Evolutionary conservation across 768 basidiomycete species (phyloP).

Genomic region (Tricholomella constricta): DNA sequence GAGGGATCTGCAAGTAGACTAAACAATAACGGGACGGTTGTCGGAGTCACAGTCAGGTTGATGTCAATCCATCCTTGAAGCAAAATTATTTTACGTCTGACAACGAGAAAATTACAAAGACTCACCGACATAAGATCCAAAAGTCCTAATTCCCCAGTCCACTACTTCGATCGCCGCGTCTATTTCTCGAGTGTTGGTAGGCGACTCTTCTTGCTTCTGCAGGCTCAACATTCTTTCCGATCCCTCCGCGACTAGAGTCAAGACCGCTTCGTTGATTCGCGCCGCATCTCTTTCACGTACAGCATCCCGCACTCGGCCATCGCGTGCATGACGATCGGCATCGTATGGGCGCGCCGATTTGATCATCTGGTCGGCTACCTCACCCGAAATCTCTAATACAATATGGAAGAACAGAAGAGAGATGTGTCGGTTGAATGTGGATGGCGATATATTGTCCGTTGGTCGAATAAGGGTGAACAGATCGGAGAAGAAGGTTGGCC

Average conservation of each 20-base stretch:
- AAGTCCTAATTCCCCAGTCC: conserved; percentile 90
- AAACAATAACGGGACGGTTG: conserved; percentile 84
- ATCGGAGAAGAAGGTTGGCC: conserved; percentile 84
- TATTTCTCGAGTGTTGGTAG: conserved; percentile 51
- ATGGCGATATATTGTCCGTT: conserved; percentile 53
- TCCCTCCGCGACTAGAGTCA: conserved; percentile 78
- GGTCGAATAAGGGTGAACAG: conserved; percentile 73
- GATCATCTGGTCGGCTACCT: conserved; percentile 95
- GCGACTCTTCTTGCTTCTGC: conserved; percentile 46
- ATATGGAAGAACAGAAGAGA: conserved; percentile 90
- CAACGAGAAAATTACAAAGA: conserved; percentile 18
- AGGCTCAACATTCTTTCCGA: conserved; percentile 56
- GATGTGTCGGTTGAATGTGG: conserved; percentile 79
- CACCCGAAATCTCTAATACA: conserved; percentile 92
- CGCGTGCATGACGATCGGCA: conserved; percentile 72
- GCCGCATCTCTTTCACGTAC: conserved; percentile 90
- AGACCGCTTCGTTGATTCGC: conserved; percentile 81
- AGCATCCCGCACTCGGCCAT: conserved; percentile 84
- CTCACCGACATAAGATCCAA: conserved; percentile 93
- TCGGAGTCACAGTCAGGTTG: conserved; percentile 90
- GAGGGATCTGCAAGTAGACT: conserved; percentile 77
- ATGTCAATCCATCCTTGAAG: conserved; percentile 94
- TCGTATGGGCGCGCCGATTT: conserved; percentile 82
- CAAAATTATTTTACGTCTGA: not conserved
- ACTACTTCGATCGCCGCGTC: conserved; percentile 74